Evolutionary conservation across 2,329 filamentous ascomycete species (phyloP), one percentile per base, ranked within the genome.

Genomic region (Colletotrichum tamarilloi): DNA sequence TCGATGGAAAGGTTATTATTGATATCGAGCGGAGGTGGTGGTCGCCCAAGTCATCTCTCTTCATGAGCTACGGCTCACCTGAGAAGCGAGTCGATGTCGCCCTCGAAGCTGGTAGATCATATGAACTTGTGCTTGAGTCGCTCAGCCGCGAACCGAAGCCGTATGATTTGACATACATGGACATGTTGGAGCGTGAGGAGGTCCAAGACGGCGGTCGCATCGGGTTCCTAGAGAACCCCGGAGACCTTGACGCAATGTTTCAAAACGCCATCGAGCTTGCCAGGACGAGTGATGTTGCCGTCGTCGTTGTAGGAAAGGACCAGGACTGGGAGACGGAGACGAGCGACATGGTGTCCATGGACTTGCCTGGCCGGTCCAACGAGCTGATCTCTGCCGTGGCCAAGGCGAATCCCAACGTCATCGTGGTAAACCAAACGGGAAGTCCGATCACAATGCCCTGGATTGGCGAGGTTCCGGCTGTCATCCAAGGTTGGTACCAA

Each of bases 271-370:
- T 49, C 42, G 42, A 49, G 42, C 42, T 49, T 22, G 42, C 19
- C 19, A 49, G 42, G 7, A 49, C 19, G 7, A n/a, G 19, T 22
- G 64, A 73, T 28, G 75, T 75, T 3, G 74, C 74, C 2, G 84
- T 92, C 57, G 62, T 80, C 0, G 70, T 79, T 3, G 88, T 90
- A 1, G 91, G 91, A 2, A 83, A 92, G n/a, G 92, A 91, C 67
- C 85, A 78, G 0, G 79, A 80, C 2, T 79, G 76, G 5, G 79
- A 80, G 58, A 76, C 75, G 2, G 79, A 93, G 90, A 83, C 84
- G 63, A 91, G 91, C 63, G 92, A 94, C 78, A 88, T 92, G 62
- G 93, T 92, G 78, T 92, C 93, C 79, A 82, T 94, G 22, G 92
- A 90, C 3, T 81, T 93, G 0, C 93, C 92, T 87, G 84, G 70